A percentile compares a stretch with the other conserved stretches of the same genome.
These are phyloP conservation scores for Agapanthus africanus DNA, from an alignment of 106 monocot species.

Conservation along the genomic window DNA sequence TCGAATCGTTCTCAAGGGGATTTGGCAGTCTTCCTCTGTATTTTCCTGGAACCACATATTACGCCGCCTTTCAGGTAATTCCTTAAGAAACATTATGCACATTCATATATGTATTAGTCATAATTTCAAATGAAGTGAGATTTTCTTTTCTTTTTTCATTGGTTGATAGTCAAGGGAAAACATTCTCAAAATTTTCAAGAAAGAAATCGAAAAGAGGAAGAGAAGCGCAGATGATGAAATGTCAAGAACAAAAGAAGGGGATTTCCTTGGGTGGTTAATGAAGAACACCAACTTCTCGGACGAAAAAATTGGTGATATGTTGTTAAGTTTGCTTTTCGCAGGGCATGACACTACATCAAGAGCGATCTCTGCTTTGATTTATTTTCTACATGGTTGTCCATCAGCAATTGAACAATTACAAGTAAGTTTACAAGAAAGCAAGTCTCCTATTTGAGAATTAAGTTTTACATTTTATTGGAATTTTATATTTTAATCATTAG, in stretches of 20 bases:
- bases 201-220: constrained; percentile 8
- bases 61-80: constrained; percentile 18
- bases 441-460: no score
- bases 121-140: background rate
- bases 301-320: constrained; percentile 10
- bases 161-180: constrained; percentile 12
- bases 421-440: no score
- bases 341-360: constrained; percentile 22
- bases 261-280: constrained; percentile 15
- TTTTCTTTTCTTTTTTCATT: background rate
- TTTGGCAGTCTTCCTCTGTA: constrained; percentile 1
- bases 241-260: background rate
- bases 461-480: no score
- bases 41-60: constrained; percentile 20
- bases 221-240: background rate
- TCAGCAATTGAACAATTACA: constrained; percentile 10
- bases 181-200: background rate
- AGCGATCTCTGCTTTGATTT: constrained; percentile 14
- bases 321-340: constrained; percentile 13
- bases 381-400: constrained; percentile 22
- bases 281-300: constrained; percentile 13
- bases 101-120: background rate
- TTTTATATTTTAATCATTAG: no score
- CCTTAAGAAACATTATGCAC: background rate
- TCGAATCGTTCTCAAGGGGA: constrained; percentile 2